Conservation (phyloP, 202 grass and related monocot genomes). For the Panicum hallii region DNA sequence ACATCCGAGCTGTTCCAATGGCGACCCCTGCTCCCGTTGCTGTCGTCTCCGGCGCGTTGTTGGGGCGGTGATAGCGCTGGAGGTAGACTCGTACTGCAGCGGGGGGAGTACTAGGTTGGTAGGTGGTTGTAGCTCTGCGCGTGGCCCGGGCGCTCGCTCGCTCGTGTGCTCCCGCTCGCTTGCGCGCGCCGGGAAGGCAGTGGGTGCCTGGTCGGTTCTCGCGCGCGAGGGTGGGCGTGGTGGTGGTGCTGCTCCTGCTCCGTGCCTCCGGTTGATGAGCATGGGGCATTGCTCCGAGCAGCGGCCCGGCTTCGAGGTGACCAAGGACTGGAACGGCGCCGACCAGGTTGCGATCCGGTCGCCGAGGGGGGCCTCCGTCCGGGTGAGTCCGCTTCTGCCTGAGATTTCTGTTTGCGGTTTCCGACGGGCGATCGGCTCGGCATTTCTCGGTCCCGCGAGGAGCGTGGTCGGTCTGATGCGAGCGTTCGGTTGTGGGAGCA, state of each 20-base stretch:
- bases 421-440: constrained; percentile 10
- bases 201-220: constrained; percentile 29
- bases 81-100: background rate
- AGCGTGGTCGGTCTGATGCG: constrained; percentile 17
- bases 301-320: constrained; percentile 60
- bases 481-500: constrained; percentile 34
- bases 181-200: constrained; percentile 37
- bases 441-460: background rate
- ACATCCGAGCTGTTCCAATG: constrained; percentile 46
- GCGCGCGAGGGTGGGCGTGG: background rate
- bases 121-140: constrained; percentile 28
- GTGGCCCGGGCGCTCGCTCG: background rate
- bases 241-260: background rate
- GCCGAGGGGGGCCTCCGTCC: constrained; percentile 64
- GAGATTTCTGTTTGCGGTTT: background rate
- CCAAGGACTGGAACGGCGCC: constrained; percentile 69
- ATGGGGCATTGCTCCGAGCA: constrained; percentile 71
- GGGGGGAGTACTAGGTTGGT: constrained; percentile 34
- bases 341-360: constrained; percentile 70
- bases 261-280: constrained; percentile 36
- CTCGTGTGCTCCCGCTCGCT: background rate
- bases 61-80: background rate
- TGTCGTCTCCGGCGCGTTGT: constrained; percentile 27
- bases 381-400: constrained; percentile 46
- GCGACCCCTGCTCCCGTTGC: constrained; percentile 38